phyloP scores from a whole-genome alignment of 164 flowering plant genomes.

The Sextonia rubra region DNA sequence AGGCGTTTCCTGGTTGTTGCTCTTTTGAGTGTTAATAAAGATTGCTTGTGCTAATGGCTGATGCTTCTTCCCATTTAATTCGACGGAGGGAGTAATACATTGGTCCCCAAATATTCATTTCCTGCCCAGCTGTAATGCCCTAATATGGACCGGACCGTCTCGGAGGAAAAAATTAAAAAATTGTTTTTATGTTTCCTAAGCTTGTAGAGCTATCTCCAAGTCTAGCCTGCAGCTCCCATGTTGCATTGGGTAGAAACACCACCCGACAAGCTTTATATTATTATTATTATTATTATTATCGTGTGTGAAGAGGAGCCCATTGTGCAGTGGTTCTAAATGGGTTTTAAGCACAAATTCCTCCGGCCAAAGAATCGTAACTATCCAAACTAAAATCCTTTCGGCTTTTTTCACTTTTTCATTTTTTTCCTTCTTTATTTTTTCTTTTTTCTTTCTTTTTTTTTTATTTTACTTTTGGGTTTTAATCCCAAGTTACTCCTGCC shows the following conservation, averaged over 20 bases:
- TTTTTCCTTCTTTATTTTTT: too few relatives aligned
- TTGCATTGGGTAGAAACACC: conserved; percentile 14
- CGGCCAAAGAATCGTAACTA: too few relatives aligned
- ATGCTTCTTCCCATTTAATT: not conserved
- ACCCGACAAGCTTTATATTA: conserved; percentile 9
- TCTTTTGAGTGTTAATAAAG: conserved; percentile 7
- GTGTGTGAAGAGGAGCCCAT: too few relatives aligned
- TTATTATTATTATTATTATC: too few relatives aligned
- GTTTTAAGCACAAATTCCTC: too few relatives aligned
- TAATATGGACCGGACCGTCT: conserved; percentile 21
- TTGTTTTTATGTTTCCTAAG: conserved; percentile 3
- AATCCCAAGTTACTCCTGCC: too few relatives aligned
- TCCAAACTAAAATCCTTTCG: too few relatives aligned
- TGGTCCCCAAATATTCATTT: conserved; percentile 20
- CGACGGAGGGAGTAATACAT: not conserved
- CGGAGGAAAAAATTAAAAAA: conserved; percentile 6
- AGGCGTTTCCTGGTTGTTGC: conserved; percentile 12
- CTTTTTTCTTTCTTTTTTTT: too few relatives aligned
- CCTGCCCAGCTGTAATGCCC: conserved; percentile 19
- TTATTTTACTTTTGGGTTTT: too few relatives aligned
- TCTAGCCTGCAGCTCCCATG: conserved; percentile 23
- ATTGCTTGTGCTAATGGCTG: not conserved
- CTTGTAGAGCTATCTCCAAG: conserved; percentile 17
- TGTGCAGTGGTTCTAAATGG: too few relatives aligned
- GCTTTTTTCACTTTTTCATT: too few relatives aligned